Conservation (phyloP, 352 stramenopile genomes). For the Elongisporangium prolatum region DNA sequence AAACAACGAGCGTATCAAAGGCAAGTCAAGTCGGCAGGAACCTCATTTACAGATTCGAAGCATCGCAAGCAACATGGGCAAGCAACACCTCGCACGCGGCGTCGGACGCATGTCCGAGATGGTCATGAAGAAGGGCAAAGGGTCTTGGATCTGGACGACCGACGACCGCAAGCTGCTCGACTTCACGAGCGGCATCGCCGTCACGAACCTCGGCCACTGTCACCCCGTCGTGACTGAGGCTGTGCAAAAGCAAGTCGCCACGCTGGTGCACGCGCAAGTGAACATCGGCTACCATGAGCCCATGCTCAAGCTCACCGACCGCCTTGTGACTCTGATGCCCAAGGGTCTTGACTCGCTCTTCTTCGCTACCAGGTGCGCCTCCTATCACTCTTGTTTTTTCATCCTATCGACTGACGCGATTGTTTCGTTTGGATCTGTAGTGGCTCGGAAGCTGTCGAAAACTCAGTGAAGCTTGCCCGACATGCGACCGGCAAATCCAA, state of each 20-base stretch:
- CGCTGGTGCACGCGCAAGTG: conserved; percentile 88
- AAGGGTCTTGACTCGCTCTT: conserved; percentile 86
- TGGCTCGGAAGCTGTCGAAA: conserved; percentile 92
- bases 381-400: background rate
- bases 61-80: conserved; percentile 30
- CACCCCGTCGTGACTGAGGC: conserved; percentile 89
- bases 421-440: conserved; percentile 15
- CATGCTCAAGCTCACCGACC: conserved; percentile 88
- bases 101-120: conserved; percentile 84
- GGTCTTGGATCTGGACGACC: conserved; percentile 83
- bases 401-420: conserved; percentile 2
- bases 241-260: conserved; percentile 86
- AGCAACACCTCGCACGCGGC: conserved; percentile 67
- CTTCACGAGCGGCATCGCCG: conserved; percentile 92
- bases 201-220: conserved; percentile 91
- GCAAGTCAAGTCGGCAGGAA: background rate
- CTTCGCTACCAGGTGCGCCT: conserved; percentile 70
- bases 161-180: conserved; percentile 89
- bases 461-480: conserved; percentile 90
- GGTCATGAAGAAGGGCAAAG: conserved; percentile 79
- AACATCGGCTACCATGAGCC: conserved; percentile 92
- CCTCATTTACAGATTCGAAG: background rate
- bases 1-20: background rate
- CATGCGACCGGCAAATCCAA: conserved; percentile 87
- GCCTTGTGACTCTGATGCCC: conserved; percentile 73